Evolutionary conservation across 345 rosid species (phyloP), one percentile per base, ranked within the genome.

Genomic region (Euphorbia pulcherrima): DNA sequence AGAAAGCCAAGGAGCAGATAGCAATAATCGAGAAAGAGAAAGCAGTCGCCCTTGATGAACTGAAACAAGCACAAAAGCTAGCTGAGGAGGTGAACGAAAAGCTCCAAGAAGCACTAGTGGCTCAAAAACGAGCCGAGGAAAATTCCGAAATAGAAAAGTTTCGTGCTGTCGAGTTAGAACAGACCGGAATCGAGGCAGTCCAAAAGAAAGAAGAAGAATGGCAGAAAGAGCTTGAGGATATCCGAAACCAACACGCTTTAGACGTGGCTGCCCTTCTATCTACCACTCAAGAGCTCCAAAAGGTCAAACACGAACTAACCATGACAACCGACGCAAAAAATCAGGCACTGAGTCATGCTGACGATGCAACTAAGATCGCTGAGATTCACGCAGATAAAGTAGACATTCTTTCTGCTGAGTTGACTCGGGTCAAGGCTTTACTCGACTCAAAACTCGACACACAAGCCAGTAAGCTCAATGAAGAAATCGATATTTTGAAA

Each of bases 291-390:
- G 97, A 94, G 87, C 87, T 91, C 68, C 82, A 85, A 65, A 83
- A 60, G 69, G 68, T 83, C 69, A 90, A 84, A 68, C 86, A 88
- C 70, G 99, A 91, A 62, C 72, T 91, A 64, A 82, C 79, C 67
- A 81, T 75, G 85, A 84, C 87, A 30, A 80, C 72, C 54, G 99
- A 89, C 55, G 89, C 92, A 6, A 94, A 94, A 84, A 84, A 82
- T 71, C 90, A 94, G 79, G 99, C 97, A 6, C 55, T 94, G 81
- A 80, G 74, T 83, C 89, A 88, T 75, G 97, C 99, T 1, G 96
- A 87, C 71, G 93, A 91, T 64, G 96, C 96, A n/a, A 85, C 95
- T 39, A 94, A 87, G 84, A 85, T 85, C 8, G 97, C 92, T 23
- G 96, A 87, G 72, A 77, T 84, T 68, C 96, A 89, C 72, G 90